Evolutionary conservation across 768 basidiomycete species (phyloP), one percentile per base, ranked within the genome.

Genomic region (Leccinum subtestaceum): DNA sequence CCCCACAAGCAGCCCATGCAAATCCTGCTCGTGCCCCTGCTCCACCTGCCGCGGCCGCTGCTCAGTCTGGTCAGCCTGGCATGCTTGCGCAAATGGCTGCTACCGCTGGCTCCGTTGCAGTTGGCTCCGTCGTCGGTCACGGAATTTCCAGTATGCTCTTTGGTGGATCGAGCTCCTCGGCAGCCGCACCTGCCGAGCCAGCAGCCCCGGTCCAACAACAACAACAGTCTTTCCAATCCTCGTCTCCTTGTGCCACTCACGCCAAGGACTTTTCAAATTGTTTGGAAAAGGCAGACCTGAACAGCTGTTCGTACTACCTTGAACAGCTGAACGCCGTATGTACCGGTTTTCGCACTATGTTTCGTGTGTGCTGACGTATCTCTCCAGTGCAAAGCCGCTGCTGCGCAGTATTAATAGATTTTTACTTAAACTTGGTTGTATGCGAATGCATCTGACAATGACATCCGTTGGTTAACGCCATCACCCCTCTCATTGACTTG

Each of bases 81-180:
- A 78, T 94, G 81, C 56, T 94, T 17, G 80, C 84, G 0, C 88
- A 91, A 68, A 93, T 94, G 90, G 92, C 92, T 55, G 89, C 91
- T 5, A 93, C 93, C 6, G 93, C 93, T 27, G 93, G 93, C 61
- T 91, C 90, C 58, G 93, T 95, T 52, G 94, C 93, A 5, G 78
- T 92, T 52, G 94, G 93, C 25, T 93, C 91, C 8, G 87, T 86
- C 57, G 84, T 96, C 62, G 93, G 93, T 48, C 93, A 96, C 70
- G 93, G 93, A n/a, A 70, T 96, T 63, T 93, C 91, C 45, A 82
- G 74, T 72, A 93, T 95, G 91, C 84, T 95, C 60, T 96, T 95
- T 65, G 94, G 93, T 50, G 86, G 90, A 58, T 77, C 81, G 55
- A 72, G 72, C 38, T 75, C 77, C 10, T 11, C 31, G 0, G 58